Conservation (phyloP, 441 rosid species). For the Hura crepitans region DNA sequence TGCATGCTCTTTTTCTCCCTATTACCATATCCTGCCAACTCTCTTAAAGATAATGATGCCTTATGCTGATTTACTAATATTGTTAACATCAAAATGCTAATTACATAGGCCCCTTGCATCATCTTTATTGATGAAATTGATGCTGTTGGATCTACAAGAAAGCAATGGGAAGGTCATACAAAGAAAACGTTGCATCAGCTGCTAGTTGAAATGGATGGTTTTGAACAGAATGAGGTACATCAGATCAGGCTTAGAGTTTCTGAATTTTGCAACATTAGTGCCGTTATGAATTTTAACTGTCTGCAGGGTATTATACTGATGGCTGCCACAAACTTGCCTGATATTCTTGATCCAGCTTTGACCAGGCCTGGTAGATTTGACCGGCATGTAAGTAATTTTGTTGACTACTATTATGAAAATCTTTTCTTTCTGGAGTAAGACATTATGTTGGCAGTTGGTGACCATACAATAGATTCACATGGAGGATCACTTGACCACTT, state of each 20-base stretch:
- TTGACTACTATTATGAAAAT: slow-evolving; percentile 9
- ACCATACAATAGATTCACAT: neutral
- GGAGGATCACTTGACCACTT: neutral
- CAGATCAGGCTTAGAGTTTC: slow-evolving; percentile 7
- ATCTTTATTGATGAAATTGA: slow-evolving; percentile 97
- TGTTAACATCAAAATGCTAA: slow-evolving; percentile 17
- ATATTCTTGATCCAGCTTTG: slow-evolving; percentile 98
- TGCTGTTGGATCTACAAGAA: slow-evolving; percentile 95
- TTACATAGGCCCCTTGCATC: slow-evolving; percentile 85
- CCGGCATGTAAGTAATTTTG: slow-evolving; percentile 74
- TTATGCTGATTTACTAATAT: neutral
- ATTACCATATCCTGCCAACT: neutral
- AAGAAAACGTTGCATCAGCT: slow-evolving; percentile 97
- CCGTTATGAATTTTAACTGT: slow-evolving; percentile 17
- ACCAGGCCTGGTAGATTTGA: slow-evolving; percentile 99
- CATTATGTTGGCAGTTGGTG: neutral
- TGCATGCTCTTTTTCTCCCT: neutral
- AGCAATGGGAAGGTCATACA: slow-evolving; percentile 99
- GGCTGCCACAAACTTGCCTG: slow-evolving; percentile 99
- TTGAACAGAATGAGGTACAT: slow-evolving; percentile 93
- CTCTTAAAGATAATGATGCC: neutral
- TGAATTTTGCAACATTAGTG: neutral
- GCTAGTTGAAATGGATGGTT: slow-evolving; percentile 99
- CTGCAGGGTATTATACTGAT: slow-evolving; percentile 90
- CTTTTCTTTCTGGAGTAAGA: neutral